A percentile compares a stretch with the other conserved stretches of the same genome.
phyloP scores from a whole-genome alignment of 805 yeast genomes.

The Wickerhamiella azyma region DNA sequence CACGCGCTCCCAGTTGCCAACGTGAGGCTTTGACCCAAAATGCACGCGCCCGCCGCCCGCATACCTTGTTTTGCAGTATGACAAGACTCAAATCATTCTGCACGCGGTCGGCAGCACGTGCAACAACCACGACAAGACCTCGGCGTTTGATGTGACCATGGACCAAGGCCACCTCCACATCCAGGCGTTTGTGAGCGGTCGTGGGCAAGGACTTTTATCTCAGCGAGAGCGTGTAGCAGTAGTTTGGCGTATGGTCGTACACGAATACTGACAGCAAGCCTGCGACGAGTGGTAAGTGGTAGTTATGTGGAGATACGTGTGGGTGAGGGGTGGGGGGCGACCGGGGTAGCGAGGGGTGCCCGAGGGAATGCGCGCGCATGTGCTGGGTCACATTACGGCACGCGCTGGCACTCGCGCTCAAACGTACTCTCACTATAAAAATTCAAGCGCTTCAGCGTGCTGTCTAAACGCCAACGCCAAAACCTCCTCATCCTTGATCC shows the following conservation, averaged over 20 bases:
- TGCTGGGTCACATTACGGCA: no score
- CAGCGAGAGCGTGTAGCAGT: conserved; percentile 91
- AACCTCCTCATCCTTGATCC: no score
- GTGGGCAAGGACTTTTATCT: conserved; percentile 66
- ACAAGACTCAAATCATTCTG: conserved; percentile 82
- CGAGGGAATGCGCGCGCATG: no score
- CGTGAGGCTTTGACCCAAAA: conserved; percentile 28
- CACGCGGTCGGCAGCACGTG: conserved; percentile 80
- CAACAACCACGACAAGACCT: conserved; percentile 67
- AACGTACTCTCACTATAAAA: no score
- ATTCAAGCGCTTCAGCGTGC: no score
- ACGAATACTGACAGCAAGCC: conserved; percentile 23
- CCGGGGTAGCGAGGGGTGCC: no score
- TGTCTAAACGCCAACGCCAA: no score
- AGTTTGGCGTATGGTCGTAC: conserved; percentile 98
- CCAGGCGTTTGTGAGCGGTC: conserved; percentile 72
- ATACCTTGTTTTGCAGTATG: conserved; percentile 83
- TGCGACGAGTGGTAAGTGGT: conserved; percentile 25
- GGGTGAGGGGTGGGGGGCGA: no score
- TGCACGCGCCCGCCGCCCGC: conserved; percentile 48
- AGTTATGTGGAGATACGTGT: no score
- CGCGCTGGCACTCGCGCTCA: no score
- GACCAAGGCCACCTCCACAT: conserved; percentile 40
- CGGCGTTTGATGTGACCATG: conserved; percentile 71
- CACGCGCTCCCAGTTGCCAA: conserved; percentile 25